phyloP scores from a whole-genome alignment of 2,329 filamentous ascomycete species.

The Botrytis fabae region DNA sequence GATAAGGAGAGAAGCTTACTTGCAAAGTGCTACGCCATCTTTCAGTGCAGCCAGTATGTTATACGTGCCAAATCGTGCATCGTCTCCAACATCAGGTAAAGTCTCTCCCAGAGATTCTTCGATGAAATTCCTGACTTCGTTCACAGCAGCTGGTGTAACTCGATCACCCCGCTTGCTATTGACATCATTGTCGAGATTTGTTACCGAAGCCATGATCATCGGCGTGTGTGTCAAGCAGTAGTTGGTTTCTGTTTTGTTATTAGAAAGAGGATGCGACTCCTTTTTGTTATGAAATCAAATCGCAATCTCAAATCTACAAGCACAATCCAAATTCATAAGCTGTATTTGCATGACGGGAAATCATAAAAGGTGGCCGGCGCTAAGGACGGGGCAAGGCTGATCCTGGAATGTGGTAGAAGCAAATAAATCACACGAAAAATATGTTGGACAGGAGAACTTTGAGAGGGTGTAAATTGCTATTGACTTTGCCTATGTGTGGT shows the following conservation, averaged over 20 bases:
- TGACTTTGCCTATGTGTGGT: neutral
- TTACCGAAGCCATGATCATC: constrained; percentile 79
- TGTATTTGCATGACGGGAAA: constrained; percentile 13
- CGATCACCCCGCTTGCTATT: constrained; percentile 87
- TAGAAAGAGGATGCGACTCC: constrained; percentile 16
- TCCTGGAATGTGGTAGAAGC: constrained; percentile 3
- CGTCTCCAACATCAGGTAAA: constrained; percentile 59
- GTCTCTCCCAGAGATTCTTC: constrained; percentile 75
- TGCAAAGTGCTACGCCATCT: constrained; percentile 91
- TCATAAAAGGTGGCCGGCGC: constrained; percentile 19
- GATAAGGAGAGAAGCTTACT: constrained; percentile 53
- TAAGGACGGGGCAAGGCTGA: constrained; percentile 20
- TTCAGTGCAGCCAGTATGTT: constrained; percentile 82
- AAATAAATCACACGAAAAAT: neutral
- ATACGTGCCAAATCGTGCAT: constrained; percentile 20
- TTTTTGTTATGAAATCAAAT: constrained; percentile 20
- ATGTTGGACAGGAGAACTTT: neutral
- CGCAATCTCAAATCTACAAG: constrained; percentile 19
- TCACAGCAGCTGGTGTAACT: constrained; percentile 88
- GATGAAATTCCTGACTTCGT: constrained; percentile 83
- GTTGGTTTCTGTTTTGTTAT: neutral
- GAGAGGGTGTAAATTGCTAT: neutral
- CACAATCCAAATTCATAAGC: constrained; percentile 17
- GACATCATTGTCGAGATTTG: constrained; percentile 93
- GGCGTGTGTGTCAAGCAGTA: neutral